A percentile compares a stretch with the other conserved stretches of the same genome.
Conservation (phyloP, 768 basidiomycete genomes). For the Boletus rubroflammeus region DNA sequence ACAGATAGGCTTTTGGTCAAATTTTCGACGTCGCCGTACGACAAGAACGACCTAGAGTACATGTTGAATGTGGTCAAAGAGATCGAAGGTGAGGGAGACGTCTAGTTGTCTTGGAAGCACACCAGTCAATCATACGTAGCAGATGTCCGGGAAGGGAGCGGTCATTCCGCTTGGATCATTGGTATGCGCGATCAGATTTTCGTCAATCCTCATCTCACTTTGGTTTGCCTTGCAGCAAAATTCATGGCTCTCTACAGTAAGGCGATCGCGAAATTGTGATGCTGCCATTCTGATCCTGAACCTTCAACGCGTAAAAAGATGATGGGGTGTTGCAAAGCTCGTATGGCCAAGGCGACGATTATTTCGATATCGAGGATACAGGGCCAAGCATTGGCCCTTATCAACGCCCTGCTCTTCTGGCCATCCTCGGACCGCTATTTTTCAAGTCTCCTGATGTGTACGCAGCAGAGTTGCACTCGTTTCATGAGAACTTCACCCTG, state of each 20-base stretch:
- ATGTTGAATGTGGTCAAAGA: constrained; percentile 31
- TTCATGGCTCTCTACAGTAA: constrained; percentile 31
- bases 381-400: constrained; percentile 13
- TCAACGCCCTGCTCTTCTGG: constrained; percentile 16
- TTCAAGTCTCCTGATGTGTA: constrained; percentile 27
- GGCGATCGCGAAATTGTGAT: not conserved
- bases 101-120: not conserved
- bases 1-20: constrained; percentile 29
- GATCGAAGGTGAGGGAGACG: constrained; percentile 17
- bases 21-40: constrained; percentile 33
- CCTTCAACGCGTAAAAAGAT: constrained; percentile 7
- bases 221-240: constrained; percentile 14
- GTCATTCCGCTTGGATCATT: constrained; percentile 25
- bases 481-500: constrained; percentile 27
- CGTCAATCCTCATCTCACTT: constrained; percentile 1
- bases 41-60: constrained; percentile 17
- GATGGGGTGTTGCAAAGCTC: constrained; percentile 28
- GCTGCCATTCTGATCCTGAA: not conserved
- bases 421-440: constrained; percentile 21
- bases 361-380: constrained; percentile 29
- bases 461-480: constrained; percentile 27
- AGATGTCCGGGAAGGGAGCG: constrained; percentile 5
- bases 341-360: constrained; percentile 31
- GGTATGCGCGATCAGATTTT: constrained; percentile 9
- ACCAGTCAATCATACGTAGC: constrained; percentile 2